Evolutionary conservation across 2,329 filamentous ascomycete genomes (phyloP).

Genomic region (Endoconidiophora laricicola): DNA sequence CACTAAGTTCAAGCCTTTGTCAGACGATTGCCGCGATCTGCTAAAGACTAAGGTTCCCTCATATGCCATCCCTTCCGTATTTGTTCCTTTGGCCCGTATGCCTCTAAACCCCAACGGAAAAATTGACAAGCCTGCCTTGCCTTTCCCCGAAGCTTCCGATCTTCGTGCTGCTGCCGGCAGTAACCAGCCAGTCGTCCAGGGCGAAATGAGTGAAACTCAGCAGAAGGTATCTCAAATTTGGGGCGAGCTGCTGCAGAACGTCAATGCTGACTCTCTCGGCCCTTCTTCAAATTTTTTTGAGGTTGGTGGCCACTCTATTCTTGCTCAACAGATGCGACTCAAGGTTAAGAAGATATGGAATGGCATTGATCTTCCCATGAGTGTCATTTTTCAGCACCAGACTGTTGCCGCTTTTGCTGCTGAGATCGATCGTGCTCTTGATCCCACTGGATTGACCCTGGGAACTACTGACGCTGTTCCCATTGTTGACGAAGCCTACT

Average conservation of each 20-base stretch:
- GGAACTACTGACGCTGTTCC: constrained; percentile 16
- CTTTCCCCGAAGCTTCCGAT: constrained; percentile 39
- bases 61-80: constrained; percentile 22
- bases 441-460: constrained; percentile 17
- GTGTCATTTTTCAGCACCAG: constrained; percentile 18
- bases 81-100: constrained; percentile 19
- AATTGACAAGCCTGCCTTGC: constrained; percentile 60
- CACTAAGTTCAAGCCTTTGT: constrained; percentile 23
- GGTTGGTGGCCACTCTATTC: constrained; percentile 24
- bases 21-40: constrained; percentile 22
- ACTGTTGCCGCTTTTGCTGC: constrained; percentile 18
- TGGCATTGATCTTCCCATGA: constrained; percentile 20
- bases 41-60: constrained; percentile 23
- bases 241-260: constrained; percentile 14
- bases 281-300: constrained; percentile 25
- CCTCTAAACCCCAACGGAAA: constrained; percentile 52
- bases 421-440: constrained; percentile 18
- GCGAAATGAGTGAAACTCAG: constrained; percentile 21
- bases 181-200: constrained; percentile 30
- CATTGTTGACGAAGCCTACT: constrained; percentile 26
- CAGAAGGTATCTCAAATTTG: constrained; percentile 13
- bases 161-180: constrained; percentile 11
- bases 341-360: constrained; percentile 18
- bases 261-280: constrained; percentile 13
- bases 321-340: constrained; percentile 40